Conservation (phyloP, 78 protist genomes). For the Dictyostelium intermedium region DNA sequence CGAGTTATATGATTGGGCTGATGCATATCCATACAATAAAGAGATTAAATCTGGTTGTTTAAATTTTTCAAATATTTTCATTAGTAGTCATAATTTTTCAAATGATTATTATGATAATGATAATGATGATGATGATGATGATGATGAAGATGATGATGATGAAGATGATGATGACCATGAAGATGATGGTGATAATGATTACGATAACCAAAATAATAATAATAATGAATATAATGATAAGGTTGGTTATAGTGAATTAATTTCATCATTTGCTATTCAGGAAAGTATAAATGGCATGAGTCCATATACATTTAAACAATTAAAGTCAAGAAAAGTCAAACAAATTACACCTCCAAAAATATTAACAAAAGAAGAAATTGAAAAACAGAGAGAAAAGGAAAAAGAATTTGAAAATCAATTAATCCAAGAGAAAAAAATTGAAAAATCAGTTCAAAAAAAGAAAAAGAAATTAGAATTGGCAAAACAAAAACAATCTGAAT, state of each 20-base stretch:
- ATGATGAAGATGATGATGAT: not conserved
- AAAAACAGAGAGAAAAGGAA: not conserved
- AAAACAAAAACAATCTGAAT: not conserved
- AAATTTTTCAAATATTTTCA: not conserved
- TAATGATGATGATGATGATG: not conserved
- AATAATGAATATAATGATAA: not conserved
- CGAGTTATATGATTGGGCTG: not conserved
- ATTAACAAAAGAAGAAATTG: not conserved
- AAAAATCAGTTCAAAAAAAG: not conserved
- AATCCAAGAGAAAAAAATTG: not conserved
- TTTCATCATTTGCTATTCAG: not conserved
- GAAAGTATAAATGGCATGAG: not conserved
- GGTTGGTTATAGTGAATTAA: not conserved
- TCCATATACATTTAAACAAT: not conserved
- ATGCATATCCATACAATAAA: not conserved
- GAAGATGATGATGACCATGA: not conserved
- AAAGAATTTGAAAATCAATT: not conserved
- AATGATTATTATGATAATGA: not conserved
- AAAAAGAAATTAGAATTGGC: not conserved
- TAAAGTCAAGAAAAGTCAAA: not conserved
- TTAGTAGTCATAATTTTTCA: not conserved
- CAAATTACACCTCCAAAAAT: not conserved
- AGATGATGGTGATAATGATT: not conserved
- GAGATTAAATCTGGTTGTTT: not conserved
- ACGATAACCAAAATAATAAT: not conserved